phyloP scores from a whole-genome alignment of 495 filamentous ascomycete species.

The Elasticomyces elasticus region DNA sequence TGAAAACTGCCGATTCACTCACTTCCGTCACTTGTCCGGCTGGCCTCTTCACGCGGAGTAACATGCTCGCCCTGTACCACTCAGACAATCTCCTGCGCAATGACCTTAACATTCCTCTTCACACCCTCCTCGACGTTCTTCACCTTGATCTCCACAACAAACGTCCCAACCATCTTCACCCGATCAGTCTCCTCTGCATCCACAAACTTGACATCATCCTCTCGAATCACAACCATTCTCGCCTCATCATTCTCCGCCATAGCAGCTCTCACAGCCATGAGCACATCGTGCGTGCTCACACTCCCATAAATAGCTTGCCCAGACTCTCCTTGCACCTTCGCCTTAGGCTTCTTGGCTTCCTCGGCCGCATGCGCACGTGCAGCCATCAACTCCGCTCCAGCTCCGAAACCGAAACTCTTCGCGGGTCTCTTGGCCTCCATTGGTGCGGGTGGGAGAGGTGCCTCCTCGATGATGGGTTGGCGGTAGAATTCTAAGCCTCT shows the following conservation, averaged over 20 bases:
- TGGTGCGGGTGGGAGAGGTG: constrained; percentile 1
- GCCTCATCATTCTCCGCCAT: constrained; percentile 42
- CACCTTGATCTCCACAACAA: constrained; percentile 43
- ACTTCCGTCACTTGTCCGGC: no score
- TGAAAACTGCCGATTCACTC: no score
- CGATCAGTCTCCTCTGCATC: constrained; percentile 31
- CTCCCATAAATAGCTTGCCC: constrained; percentile 47
- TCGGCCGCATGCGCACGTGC: background rate
- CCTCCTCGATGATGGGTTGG: constrained; percentile 32
- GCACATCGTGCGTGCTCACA: constrained; percentile 46
- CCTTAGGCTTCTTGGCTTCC: background rate
- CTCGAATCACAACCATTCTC: constrained; percentile 37
- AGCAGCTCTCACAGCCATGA: constrained; percentile 36
- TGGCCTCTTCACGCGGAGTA: background rate
- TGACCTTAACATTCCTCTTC: constrained; percentile 38
- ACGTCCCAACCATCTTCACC: constrained; percentile 48
- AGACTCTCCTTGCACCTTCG: background rate
- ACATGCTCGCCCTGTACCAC: background rate
- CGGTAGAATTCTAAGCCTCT: constrained; percentile 43
- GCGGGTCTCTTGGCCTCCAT: constrained; percentile 3
- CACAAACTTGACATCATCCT: constrained; percentile 46
- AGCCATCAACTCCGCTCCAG: constrained; percentile 22
- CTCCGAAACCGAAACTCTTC: constrained; percentile 1
- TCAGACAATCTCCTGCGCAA: constrained; percentile 20
- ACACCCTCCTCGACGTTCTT: constrained; percentile 39